phyloP scores from a whole-genome alignment of 441 rosid species.

The Bruguiera hainesii region DNA sequence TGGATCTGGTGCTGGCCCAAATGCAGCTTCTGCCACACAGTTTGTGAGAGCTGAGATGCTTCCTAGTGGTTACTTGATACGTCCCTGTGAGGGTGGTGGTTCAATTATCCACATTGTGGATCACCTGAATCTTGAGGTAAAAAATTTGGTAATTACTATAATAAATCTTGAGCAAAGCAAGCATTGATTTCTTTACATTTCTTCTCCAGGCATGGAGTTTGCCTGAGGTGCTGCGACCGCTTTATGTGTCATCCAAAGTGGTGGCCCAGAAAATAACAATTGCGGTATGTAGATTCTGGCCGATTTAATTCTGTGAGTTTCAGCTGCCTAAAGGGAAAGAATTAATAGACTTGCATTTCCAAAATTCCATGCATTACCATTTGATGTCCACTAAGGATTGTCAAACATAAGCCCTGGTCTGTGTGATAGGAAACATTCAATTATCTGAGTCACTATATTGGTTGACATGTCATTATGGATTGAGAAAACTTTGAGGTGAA shows the following conservation, averaged over 20 bases:
- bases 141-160: not conserved
- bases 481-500: too few species aligned
- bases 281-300: constrained; percentile 50
- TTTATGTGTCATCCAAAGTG: constrained; percentile 86
- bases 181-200: not conserved
- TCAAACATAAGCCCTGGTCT: not conserved
- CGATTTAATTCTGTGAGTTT: not conserved
- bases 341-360: not conserved
- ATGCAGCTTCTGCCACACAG: constrained; percentile 69
- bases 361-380: too few species aligned
- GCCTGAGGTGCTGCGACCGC: constrained; percentile 95
- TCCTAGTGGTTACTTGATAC: constrained; percentile 92
- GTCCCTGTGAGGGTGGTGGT: constrained; percentile 99
- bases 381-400: not conserved
- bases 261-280: constrained; percentile 94
- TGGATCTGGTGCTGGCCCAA: constrained; percentile 92
- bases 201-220: constrained; percentile 86
- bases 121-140: constrained; percentile 90
- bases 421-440: not conserved
- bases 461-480: too few species aligned
- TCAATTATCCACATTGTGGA: constrained; percentile 96
- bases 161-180: constrained; percentile 1
- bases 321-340: not conserved
- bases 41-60: constrained; percentile 97
- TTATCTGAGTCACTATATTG: not conserved